These are phyloP conservation scores for Hymenoscyphus repandus DNA, from an alignment of 2,329 filamentous ascomycete genomes.

Conservation along the genomic window DNA sequence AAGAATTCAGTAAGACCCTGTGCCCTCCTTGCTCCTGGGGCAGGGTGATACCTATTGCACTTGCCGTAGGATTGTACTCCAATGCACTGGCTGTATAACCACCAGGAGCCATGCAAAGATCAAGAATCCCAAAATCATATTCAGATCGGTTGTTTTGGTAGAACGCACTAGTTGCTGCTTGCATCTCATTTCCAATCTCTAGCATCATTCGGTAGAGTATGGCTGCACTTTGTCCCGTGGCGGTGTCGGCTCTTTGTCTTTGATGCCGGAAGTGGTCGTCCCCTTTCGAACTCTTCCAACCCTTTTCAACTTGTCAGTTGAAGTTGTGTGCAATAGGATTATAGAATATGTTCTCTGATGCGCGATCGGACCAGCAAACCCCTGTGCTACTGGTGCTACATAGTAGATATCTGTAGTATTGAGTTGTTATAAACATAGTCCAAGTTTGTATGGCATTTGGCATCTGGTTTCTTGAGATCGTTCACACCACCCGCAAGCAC, in stretches of 20 bases:
- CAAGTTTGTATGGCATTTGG: too few species aligned
- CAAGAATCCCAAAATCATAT: conserved; percentile 11
- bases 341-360: too few species aligned
- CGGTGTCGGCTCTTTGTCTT: conserved; percentile 33
- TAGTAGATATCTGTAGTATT: too few species aligned
- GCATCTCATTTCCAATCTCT: conserved; percentile 37
- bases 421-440: too few species aligned
- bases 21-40: conserved; percentile 15
- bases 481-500: too few species aligned
- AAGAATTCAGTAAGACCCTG: conserved; percentile 9
- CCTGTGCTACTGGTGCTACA: too few species aligned
- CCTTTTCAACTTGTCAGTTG: conserved; percentile 31
- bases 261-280: conserved; percentile 39
- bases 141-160: not conserved
- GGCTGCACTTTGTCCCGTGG: conserved; percentile 10
- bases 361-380: too few species aligned
- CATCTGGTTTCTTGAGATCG: too few species aligned
- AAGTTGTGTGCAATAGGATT: too few species aligned
- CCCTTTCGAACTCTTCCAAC: conserved; percentile 40
- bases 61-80: conserved; percentile 17
- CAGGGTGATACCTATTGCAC: conserved; percentile 17
- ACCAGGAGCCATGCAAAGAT: conserved; percentile 23
- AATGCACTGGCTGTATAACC: conserved; percentile 19
- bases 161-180: conserved; percentile 21
- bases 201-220: conserved; percentile 39